Base-by-base conservation (phyloP, 805 yeast species). In the Zygoascus biomembranicola region DNA sequence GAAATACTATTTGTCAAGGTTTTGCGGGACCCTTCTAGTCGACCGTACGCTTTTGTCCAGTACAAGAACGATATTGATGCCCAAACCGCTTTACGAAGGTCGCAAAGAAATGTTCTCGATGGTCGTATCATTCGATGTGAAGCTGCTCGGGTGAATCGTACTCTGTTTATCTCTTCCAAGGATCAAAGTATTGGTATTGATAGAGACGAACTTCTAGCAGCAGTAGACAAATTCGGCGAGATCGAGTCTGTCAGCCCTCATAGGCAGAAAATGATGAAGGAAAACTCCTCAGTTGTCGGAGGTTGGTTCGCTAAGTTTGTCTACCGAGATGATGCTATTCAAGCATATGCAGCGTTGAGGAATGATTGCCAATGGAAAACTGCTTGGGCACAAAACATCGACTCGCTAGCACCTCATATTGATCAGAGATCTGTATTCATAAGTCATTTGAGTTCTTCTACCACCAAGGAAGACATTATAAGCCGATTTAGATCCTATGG, bases 11-110 rank as follows among this genome's bases (percentile, higher is more conserved):
- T 84, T 20, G 95, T 88, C 14, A 90, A 90, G 64, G 96, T 90
- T 2, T 74, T 90, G 55, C 74, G 96, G 52, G 96, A 90, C 70
- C 81, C 85, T 14, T 75, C 81, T 20, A 85, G 85, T 63, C 75
- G 96, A 47, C 97, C 97, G 1, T 90, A 90, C 69, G 96, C 96
- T 0, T 90, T 90, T 75, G 96, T 90, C 47, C 97, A 90, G 70
- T 90, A 86, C 66, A 73, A 80, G 8, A 79, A 73, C 53, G 94
- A 85, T 58, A 73, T 69, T 8, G 92, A 85, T 59, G 90, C 95
- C 4, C 74, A 76, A 56, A 64, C 58, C 4, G 97, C 96, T 0
- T 76, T 89, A 51, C 68, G 66, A 18, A 74, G 75, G 55, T 95
- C 89, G 10, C 92, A 87, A 61, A 82, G 83, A 53, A 75, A 88